These are phyloP conservation scores for Penicillium ochrochloron DNA, from an alignment of 495 filamentous ascomycete genomes.

Conservation along the genomic window DNA sequence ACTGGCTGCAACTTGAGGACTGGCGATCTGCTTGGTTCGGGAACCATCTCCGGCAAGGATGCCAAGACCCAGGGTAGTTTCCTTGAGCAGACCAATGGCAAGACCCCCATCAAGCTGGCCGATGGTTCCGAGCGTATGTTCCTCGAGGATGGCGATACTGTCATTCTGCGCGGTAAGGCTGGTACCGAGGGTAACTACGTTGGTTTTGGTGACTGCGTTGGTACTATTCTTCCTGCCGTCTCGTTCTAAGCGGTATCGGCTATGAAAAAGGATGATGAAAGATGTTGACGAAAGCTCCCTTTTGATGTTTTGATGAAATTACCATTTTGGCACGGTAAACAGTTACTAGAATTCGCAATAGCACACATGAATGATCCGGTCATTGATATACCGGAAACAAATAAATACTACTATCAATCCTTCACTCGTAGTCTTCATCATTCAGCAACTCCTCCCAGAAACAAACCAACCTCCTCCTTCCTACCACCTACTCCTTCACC, in stretches of 20 bases:
- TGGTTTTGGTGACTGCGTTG: constrained; percentile 75
- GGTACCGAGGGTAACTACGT: constrained; percentile 64
- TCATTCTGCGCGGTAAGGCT: constrained; percentile 71
- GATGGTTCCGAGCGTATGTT: constrained; percentile 76
- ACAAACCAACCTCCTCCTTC: background rate
- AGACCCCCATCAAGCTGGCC: constrained; percentile 65
- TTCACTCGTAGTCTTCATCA: background rate
- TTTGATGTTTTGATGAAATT: constrained; percentile 16
- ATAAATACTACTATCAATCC: background rate
- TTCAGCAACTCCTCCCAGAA: background rate
- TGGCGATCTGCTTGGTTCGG: constrained; percentile 86
- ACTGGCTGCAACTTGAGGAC: constrained; percentile 81
- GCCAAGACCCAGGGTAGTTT: constrained; percentile 69
- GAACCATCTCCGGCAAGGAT: constrained; percentile 82
- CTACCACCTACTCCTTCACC: constrained; percentile 20
- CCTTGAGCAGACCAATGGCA: constrained; percentile 77
- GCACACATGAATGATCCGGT: background rate
- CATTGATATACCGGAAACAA: background rate
- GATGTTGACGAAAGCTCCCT: constrained; percentile 2
- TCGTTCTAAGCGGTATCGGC: constrained; percentile 22
- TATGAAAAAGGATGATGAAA: constrained; percentile 1
- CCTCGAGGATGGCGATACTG: constrained; percentile 82
- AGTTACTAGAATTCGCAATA: constrained; percentile 13
- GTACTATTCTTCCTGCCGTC: constrained; percentile 56
- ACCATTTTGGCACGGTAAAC: constrained; percentile 7